Evolutionary conservation across 1,139 yeast species (phyloP).

Genomic region (Diutina mesorugosa): DNA sequence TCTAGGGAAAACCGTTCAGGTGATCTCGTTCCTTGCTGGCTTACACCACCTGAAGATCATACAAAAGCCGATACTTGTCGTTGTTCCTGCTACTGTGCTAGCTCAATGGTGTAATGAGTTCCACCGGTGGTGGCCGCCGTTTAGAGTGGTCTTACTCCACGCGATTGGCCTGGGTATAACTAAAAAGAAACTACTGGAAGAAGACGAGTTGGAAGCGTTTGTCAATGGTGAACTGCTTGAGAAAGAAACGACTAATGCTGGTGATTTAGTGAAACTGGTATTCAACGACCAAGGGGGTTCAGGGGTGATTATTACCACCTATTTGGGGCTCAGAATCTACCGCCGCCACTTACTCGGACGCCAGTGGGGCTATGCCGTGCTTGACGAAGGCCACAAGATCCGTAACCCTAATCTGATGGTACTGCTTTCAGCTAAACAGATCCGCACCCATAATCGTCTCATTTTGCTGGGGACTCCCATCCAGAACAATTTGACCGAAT

Average conservation of each 20-base stretch:
- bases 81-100: slow-evolving; percentile 94
- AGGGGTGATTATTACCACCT: slow-evolving; percentile 74
- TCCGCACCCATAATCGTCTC: slow-evolving; percentile 69
- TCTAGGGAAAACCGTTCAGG: slow-evolving; percentile 85
- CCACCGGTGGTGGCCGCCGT: slow-evolving; percentile 97
- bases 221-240: no score
- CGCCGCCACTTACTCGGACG: slow-evolving; percentile 53
- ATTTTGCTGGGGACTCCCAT: slow-evolving; percentile 94
- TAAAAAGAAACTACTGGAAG: slow-evolving; percentile 20
- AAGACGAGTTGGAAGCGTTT: slow-evolving; percentile 36
- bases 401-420: slow-evolving; percentile 90
- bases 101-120: slow-evolving; percentile 94
- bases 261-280: slow-evolving; percentile 36
- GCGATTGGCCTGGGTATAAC: slow-evolving; percentile 88
- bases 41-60: slow-evolving; percentile 70
- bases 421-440: slow-evolving; percentile 70
- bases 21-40: slow-evolving; percentile 83
- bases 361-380: slow-evolving; percentile 80
- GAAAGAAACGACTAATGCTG: slow-evolving; percentile 16
- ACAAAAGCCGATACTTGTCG: slow-evolving; percentile 69
- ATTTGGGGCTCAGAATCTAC: slow-evolving; percentile 78
- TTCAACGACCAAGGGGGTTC: slow-evolving; percentile 40
- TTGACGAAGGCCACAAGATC: slow-evolving; percentile 95
- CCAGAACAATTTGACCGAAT: slow-evolving; percentile 79
- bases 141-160: slow-evolving; percentile 75